Percentiles rank a stretch among this genome's conserved stretches.
Evolutionary conservation across 2,329 filamentous ascomycete genomes (phyloP).

Genomic region (Claviceps cyperi): DNA sequence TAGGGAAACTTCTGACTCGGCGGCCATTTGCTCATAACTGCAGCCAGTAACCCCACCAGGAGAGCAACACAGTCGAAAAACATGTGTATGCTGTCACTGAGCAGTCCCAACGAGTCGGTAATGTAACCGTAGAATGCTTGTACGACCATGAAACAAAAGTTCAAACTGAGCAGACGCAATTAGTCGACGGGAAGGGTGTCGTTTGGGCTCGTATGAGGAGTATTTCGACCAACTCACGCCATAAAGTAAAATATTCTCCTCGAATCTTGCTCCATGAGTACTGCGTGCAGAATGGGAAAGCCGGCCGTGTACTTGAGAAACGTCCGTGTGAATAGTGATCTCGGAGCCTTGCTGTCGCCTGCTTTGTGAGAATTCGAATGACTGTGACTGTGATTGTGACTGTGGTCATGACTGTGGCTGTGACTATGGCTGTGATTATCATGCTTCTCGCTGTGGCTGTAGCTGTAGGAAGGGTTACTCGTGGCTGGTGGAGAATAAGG

Average conservation of each 20-base stretch:
- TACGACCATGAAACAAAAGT: constrained; percentile 87
- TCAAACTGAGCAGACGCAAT: constrained; percentile 44
- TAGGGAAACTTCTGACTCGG: constrained; percentile 82
- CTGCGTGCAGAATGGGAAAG: constrained; percentile 70
- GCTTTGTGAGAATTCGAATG: constrained; percentile 14
- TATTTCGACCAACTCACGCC: constrained; percentile 39
- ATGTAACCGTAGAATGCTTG: constrained; percentile 90
- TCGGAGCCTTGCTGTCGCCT: constrained; percentile 28
- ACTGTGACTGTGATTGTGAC: constrained; percentile 14
- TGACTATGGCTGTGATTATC: constrained; percentile 14
- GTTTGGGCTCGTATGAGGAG: too few relatives aligned
- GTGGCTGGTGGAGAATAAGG: constrained; percentile 12
- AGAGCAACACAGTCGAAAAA: constrained; percentile 95
- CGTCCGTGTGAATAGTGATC: constrained; percentile 57
- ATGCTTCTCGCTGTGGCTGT: background rate
- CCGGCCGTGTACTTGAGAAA: constrained; percentile 55
- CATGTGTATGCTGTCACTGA: constrained; percentile 98
- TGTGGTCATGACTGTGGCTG: constrained; percentile 12
- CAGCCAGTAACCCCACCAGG: constrained; percentile 75
- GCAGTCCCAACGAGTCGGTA: constrained; percentile 83
- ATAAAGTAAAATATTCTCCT: constrained; percentile 96
- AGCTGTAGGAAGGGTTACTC: constrained; percentile 11
- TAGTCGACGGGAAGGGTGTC: background rate
- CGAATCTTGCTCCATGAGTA: constrained; percentile 83
- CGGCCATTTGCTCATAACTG: constrained; percentile 94